Percentiles rank a stretch among this genome's conserved stretches.
Conservation (phyloP, 1,284 basidiomycete species). For the Leccinum griseonigrum region DNA sequence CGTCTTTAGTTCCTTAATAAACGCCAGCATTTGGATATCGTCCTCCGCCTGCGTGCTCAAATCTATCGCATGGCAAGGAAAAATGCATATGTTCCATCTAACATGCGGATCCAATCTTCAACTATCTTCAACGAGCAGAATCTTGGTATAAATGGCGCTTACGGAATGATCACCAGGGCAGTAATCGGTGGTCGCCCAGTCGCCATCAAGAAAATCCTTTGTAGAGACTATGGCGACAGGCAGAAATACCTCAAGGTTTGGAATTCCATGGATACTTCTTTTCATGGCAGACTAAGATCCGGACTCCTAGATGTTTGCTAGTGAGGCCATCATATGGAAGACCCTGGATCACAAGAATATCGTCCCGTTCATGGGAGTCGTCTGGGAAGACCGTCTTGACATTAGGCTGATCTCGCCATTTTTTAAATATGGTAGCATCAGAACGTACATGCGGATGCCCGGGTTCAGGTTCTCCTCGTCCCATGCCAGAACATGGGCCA, state of each 20-base stretch:
- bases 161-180: constrained; percentile 9
- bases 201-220: constrained; percentile 23
- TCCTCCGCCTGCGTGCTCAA: constrained; percentile 18
- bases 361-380: constrained; percentile 27
- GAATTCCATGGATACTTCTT: background rate
- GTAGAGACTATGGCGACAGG: background rate
- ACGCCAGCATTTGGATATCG: background rate
- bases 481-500: constrained; percentile 23
- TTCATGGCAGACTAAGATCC: constrained; percentile 4
- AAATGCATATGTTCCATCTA: constrained; percentile 21
- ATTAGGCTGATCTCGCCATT: constrained; percentile 38
- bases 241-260: constrained; percentile 20
- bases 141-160: constrained; percentile 8
- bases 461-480: constrained; percentile 19
- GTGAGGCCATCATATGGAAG: constrained; percentile 32
- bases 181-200: constrained; percentile 6
- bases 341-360: constrained; percentile 28
- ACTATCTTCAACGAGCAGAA: background rate
- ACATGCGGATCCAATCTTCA: constrained; percentile 12
- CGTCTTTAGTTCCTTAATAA: constrained; percentile 16
- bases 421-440: constrained; percentile 36
- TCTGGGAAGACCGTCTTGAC: constrained; percentile 11
- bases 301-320: constrained; percentile 21
- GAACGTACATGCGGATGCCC: constrained; percentile 20
- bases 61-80: constrained; percentile 32